A percentile compares a stretch with the other conserved stretches of the same genome.
These are phyloP conservation scores for Trypanosoma boissoni DNA, from an alignment of 208 protist genomes.

Conservation along the genomic window DNA sequence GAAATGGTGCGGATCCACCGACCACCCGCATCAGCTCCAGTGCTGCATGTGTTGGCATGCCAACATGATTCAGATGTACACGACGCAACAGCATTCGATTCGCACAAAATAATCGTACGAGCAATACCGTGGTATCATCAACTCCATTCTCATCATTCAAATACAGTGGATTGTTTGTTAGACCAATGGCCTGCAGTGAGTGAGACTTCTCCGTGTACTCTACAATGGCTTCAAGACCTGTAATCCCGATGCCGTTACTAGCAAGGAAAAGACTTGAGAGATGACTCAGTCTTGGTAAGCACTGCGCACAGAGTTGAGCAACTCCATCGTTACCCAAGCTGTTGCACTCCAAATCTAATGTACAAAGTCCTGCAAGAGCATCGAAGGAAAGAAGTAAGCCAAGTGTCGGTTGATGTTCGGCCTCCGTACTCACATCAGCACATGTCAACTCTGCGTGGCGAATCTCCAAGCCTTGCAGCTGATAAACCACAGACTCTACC, in stretches of 20 bases:
- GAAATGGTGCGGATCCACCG: background rate
- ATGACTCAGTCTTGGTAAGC: constrained; percentile 19
- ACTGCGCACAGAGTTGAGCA: background rate
- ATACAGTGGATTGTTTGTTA: constrained; percentile 23
- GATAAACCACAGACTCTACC: background rate
- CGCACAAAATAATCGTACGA: constrained; percentile 3
- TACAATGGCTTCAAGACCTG: constrained; percentile 13
- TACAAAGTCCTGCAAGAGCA: background rate
- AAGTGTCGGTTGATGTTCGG: constrained; percentile 4
- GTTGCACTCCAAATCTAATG: constrained; percentile 30
- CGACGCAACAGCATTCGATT: constrained; percentile 17
- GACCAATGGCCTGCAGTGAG: constrained; percentile 18
- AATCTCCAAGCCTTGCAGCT: constrained; percentile 1
- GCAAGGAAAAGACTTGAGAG: constrained; percentile 19
- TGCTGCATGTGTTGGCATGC: constrained; percentile 4
- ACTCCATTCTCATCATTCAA: background rate
- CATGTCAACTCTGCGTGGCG: constrained; percentile 7
- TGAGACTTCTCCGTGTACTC: constrained; percentile 4
- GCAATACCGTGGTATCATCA: background rate
- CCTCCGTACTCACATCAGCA: background rate
- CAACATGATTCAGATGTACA: constrained; percentile 28
- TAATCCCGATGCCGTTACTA: constrained; percentile 14
- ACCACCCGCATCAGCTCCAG: background rate
- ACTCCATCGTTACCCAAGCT: constrained; percentile 18
- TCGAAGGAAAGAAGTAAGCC: background rate